A percentile compares a stretch with the other conserved stretches of the same genome.
phyloP scores from a whole-genome alignment of 2,329 filamentous ascomycete species.

The Bipolaris zeicola region DNA sequence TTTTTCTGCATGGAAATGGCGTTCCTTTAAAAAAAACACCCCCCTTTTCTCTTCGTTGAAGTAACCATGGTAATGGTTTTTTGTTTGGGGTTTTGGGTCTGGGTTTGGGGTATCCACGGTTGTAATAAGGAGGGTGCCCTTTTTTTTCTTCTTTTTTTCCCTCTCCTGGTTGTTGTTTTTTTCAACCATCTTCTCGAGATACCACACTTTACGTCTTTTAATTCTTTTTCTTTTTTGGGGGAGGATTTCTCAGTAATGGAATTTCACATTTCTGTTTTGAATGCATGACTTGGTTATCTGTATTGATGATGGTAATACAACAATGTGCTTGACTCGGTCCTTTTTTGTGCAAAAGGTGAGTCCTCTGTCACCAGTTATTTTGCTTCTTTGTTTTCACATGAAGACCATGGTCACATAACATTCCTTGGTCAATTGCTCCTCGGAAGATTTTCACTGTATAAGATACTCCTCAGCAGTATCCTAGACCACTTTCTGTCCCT shows the following conservation, averaged over 20 bases:
- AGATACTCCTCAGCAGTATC: background rate
- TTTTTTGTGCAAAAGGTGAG: no score
- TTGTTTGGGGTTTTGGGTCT: background rate
- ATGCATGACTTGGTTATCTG: background rate
- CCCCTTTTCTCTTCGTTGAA: background rate
- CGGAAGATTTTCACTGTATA: no score
- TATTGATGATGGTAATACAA: no score
- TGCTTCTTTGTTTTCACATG: no score
- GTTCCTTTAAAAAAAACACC: background rate
- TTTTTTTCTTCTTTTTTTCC: background rate
- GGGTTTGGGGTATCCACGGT: background rate
- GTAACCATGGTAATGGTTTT: background rate
- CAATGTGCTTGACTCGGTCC: no score
- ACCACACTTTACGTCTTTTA: slow-evolving; percentile 8
- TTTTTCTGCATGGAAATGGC: slow-evolving; percentile 6
- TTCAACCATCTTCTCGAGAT: slow-evolving; percentile 8
- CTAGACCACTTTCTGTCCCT: slow-evolving; percentile 26
- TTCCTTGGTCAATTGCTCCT: background rate
- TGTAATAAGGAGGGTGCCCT: background rate
- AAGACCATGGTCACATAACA: no score
- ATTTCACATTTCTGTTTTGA: background rate
- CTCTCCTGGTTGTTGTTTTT: background rate
- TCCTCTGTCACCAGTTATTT: no score
- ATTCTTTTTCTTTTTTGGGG: background rate
- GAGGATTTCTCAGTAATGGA: background rate